phyloP scores from a whole-genome alignment of 257 asterid genomes.

The Fraxinus americana region DNA sequence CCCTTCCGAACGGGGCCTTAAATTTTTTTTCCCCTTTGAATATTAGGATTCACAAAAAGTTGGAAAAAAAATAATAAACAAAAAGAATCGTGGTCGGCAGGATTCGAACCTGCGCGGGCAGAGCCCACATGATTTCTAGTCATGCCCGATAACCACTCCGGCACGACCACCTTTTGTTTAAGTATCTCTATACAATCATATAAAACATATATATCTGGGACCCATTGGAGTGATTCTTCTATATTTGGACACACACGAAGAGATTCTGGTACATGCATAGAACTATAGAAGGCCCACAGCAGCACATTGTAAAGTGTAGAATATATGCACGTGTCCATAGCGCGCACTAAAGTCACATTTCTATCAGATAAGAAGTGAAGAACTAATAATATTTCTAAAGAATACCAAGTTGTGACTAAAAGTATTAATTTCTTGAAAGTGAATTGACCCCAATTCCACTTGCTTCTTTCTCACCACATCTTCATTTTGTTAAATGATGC shows the following conservation, averaged over 20 bases:
- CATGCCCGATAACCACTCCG: slow-evolving; percentile 99
- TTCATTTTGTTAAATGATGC: neutral
- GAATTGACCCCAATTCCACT: neutral
- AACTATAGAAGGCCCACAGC: slow-evolving; percentile 21
- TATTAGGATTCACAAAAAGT: neutral
- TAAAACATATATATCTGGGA: neutral
- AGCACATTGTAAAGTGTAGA: slow-evolving; percentile 4
- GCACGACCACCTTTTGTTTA: slow-evolving; percentile 66
- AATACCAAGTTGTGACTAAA: neutral
- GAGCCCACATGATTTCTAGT: slow-evolving; percentile 99
- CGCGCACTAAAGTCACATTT: slow-evolving; percentile 34
- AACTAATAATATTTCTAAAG: neutral
- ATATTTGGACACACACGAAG: neutral
- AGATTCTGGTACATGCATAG: slow-evolving; percentile 32
- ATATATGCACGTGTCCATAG: neutral
- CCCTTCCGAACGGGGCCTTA: no score
- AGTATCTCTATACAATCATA: rapidly evolving
- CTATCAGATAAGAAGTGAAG: neutral
- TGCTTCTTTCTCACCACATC: neutral
- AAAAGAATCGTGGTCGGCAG: slow-evolving; percentile 90
- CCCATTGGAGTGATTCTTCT: slow-evolving; percentile 1
- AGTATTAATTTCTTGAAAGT: neutral
- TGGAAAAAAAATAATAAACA: neutral
- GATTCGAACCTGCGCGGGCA: slow-evolving; percentile 99
- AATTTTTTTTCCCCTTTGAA: neutral